Evolutionary conservation across 1,284 basidiomycete species (phyloP).

Genomic region (Irpex sp.): DNA sequence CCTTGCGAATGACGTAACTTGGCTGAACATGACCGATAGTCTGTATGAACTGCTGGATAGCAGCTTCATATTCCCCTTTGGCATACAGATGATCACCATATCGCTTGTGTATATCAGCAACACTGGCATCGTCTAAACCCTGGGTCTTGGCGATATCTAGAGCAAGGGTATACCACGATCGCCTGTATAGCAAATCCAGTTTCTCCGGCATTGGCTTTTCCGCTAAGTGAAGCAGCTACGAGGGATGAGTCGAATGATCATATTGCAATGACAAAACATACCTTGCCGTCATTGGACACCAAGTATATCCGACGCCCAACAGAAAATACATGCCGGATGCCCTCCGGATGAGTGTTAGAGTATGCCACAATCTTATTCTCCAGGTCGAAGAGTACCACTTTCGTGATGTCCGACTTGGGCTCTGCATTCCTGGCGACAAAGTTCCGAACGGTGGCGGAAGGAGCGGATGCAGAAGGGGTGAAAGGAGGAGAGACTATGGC

Average conservation of each 20-base stretch:
- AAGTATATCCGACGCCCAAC: slow-evolving; percentile 79
- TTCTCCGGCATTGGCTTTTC: slow-evolving; percentile 80
- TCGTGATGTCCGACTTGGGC: slow-evolving; percentile 65
- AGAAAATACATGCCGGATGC: slow-evolving; percentile 75
- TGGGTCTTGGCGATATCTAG: slow-evolving; percentile 76
- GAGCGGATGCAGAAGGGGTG: slow-evolving; percentile 56
- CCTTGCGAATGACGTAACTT: slow-evolving; percentile 96
- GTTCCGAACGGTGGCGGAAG: slow-evolving; percentile 73
- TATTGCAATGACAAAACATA: slow-evolving; percentile 24
- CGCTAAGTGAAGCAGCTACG: slow-evolving; percentile 62
- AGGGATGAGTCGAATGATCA: neutral
- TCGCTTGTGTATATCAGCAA: slow-evolving; percentile 82
- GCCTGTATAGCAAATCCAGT: slow-evolving; percentile 76
- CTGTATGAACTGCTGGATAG: slow-evolving; percentile 89
- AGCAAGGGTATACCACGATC: slow-evolving; percentile 71
- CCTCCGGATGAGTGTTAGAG: slow-evolving; percentile 71
- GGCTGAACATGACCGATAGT: slow-evolving; percentile 89
- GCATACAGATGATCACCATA: slow-evolving; percentile 91
- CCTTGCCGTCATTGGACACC: slow-evolving; percentile 70
- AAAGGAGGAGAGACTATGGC: slow-evolving; percentile 88
- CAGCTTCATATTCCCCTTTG: slow-evolving; percentile 90
- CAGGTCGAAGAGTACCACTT: slow-evolving; percentile 87
- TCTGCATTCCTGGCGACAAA: slow-evolving; percentile 49
- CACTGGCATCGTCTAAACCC: slow-evolving; percentile 59
- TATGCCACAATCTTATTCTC: slow-evolving; percentile 92